Evolutionary conservation across 257 asterid genomes (phyloP).

Genomic region (Henckelia pumila): DNA sequence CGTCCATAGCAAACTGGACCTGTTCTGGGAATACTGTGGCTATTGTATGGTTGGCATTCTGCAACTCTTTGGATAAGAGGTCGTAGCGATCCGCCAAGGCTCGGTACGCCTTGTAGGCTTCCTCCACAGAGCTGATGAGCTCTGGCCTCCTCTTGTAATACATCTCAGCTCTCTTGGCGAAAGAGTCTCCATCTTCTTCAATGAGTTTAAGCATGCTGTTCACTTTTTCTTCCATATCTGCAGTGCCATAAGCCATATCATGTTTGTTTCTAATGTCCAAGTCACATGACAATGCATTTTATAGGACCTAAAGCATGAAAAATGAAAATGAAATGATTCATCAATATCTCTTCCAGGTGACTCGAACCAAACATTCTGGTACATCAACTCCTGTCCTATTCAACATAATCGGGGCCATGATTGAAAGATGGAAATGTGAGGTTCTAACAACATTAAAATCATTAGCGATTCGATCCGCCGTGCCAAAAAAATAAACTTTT

Average conservation of each 20-base stretch:
- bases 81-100: constrained; percentile 88
- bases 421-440: too few species aligned
- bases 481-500: too few species aligned
- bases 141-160: constrained; percentile 86
- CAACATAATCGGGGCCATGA: too few species aligned
- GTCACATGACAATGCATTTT: neutral
- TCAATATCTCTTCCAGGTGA: neutral
- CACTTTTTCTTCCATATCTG: constrained; percentile 88
- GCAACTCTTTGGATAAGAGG: constrained; percentile 68
- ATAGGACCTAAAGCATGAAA: neutral
- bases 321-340: neutral
- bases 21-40: constrained; percentile 57
- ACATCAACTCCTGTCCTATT: neutral
- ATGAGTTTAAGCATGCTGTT: constrained; percentile 69
- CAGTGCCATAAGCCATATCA: constrained; percentile 6
- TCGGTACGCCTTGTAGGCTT: constrained; percentile 63
- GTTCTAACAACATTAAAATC: too few species aligned
- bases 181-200: constrained; percentile 88
- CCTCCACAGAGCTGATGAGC: constrained; percentile 68
- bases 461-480: too few species aligned
- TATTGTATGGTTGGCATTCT: constrained; percentile 60
- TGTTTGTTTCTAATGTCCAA: neutral
- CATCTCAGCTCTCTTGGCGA: constrained; percentile 88
- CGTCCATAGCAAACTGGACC: constrained; percentile 41
- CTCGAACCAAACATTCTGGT: neutral